These are phyloP conservation scores for Amanita exitialis DNA, from an alignment of 768 basidiomycete species.

Conservation along the genomic window DNA sequence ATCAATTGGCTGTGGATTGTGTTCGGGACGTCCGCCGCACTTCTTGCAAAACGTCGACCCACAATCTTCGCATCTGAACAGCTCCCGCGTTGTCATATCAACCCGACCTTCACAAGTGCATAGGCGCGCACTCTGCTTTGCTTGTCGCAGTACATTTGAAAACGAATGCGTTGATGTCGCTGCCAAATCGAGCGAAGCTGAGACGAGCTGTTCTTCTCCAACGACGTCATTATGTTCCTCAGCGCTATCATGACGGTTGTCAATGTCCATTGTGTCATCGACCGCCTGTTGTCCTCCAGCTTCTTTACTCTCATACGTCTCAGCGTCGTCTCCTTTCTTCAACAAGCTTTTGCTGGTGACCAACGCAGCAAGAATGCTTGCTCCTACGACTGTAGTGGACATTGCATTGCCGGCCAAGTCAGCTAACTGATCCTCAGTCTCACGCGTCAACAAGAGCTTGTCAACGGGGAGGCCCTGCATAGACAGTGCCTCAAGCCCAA, in stretches of 20 bases:
- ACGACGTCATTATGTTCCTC: constrained; percentile 41
- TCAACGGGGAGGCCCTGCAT: constrained; percentile 94
- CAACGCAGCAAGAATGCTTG: constrained; percentile 78
- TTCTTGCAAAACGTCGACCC: constrained; percentile 70
- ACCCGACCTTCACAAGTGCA: constrained; percentile 89
- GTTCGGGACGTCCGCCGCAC: constrained; percentile 88
- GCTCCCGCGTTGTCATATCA: constrained; percentile 55
- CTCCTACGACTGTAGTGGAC: constrained; percentile 94
- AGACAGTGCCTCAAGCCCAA: constrained; percentile 84
- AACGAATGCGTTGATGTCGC: constrained; percentile 37
- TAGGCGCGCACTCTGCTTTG: constrained; percentile 63
- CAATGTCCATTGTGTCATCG: constrained; percentile 40
- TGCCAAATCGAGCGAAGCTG: constrained; percentile 62
- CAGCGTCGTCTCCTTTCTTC: constrained; percentile 51
- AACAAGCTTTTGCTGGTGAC: constrained; percentile 58
- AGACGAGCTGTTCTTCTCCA: constrained; percentile 59
- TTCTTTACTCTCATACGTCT: constrained; percentile 61
- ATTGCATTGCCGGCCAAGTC: constrained; percentile 96
- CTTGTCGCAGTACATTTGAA: constrained; percentile 47
- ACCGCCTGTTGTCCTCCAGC: constrained; percentile 19
- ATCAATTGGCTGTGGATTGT: constrained; percentile 56
- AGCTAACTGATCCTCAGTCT: constrained; percentile 88
- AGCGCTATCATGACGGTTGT: constrained; percentile 14
- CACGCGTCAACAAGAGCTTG: constrained; percentile 83
- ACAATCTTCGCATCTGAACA: constrained; percentile 71